phyloP scores from a whole-genome alignment of 805 yeast species.

The Saturnispora galanensis region DNA sequence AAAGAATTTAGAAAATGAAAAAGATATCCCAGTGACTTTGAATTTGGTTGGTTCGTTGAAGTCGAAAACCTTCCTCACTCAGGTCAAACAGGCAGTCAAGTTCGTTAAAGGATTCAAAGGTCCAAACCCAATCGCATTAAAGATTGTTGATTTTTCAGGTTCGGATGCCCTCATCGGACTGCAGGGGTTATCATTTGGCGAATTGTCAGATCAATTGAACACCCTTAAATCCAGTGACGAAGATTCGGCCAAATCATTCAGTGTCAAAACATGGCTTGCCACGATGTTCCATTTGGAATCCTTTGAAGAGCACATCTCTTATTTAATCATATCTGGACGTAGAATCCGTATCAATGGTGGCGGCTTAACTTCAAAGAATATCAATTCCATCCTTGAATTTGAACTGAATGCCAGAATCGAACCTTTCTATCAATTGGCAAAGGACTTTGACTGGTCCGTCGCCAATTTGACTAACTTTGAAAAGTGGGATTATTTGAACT shows the following conservation, averaged over 20 bases:
- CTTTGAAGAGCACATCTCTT: not conserved
- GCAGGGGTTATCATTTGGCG: not conserved
- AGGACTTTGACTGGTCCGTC: not conserved
- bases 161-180: not conserved
- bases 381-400: conserved; percentile 8
- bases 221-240: too few relatives aligned
- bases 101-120: conserved; percentile 8
- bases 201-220: not conserved
- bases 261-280: not conserved
- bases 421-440: not conserved
- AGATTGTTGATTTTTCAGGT: conserved; percentile 4
- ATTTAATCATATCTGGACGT: conserved; percentile 40
- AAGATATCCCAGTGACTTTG: conserved; percentile 20
- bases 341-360: conserved; percentile 21
- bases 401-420: conserved; percentile 10
- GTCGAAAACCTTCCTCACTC: conserved; percentile 29
- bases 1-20: not conserved
- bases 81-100: conserved; percentile 32
- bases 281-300: conserved; percentile 3
- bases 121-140: conserved; percentile 1
- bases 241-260: too few relatives aligned
- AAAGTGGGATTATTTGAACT: conserved; percentile 17
- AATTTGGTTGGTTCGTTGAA: conserved; percentile 55
- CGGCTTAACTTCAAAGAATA: not conserved
- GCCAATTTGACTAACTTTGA: conserved; percentile 4